Conservation (phyloP, 768 basidiomycete species). For the Boletus rex-veris region DNA sequence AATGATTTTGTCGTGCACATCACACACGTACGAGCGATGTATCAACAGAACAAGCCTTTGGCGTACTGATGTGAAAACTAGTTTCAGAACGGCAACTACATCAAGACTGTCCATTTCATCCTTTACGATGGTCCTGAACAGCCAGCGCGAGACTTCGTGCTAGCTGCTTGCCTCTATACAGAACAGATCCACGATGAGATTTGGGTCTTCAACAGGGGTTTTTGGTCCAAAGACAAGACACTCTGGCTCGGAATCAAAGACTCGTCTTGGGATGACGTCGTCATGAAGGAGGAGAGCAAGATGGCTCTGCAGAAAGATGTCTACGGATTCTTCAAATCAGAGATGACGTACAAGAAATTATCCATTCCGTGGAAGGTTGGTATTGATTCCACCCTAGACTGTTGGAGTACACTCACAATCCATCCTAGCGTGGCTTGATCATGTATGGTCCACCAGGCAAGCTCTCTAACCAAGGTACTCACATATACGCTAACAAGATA, state of each 20-base stretch:
- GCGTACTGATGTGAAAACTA: slow-evolving; percentile 12
- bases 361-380: slow-evolving; percentile 80
- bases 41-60: neutral
- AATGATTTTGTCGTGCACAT: slow-evolving; percentile 55
- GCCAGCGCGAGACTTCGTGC: slow-evolving; percentile 46
- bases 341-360: slow-evolving; percentile 67
- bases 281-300: slow-evolving; percentile 71
- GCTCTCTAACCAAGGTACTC: slow-evolving; percentile 2
- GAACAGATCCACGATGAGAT: slow-evolving; percentile 63
- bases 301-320: slow-evolving; percentile 66
- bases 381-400: neutral
- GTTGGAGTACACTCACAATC: neutral
- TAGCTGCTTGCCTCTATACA: slow-evolving; percentile 49
- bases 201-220: slow-evolving; percentile 72
- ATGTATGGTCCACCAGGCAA: slow-evolving; percentile 77
- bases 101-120: slow-evolving; percentile 42
- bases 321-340: slow-evolving; percentile 75
- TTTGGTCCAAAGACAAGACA: slow-evolving; percentile 58
- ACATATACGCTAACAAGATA: neutral
- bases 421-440: slow-evolving; percentile 68
- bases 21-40: slow-evolving; percentile 39
- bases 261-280: slow-evolving; percentile 71
- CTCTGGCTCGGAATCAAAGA: slow-evolving; percentile 64
- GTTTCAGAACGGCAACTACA: slow-evolving; percentile 28
- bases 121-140: slow-evolving; percentile 61